phyloP scores from a whole-genome alignment of 1,284 basidiomycete genomes.

The Kwoniella shivajii region DNA sequence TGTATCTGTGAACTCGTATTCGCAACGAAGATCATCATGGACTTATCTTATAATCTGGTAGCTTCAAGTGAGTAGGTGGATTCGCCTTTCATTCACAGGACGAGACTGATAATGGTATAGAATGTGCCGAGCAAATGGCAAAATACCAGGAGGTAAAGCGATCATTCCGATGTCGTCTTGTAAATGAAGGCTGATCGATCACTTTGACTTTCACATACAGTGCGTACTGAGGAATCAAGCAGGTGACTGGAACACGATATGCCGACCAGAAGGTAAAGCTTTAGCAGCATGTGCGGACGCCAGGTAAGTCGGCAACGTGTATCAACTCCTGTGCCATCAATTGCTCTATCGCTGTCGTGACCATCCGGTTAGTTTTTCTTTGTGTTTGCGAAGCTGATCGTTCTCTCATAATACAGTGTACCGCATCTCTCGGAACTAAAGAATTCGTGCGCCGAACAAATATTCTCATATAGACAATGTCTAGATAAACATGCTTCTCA shows the following conservation, averaged over 20 bases:
- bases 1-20: no score
- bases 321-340: background rate
- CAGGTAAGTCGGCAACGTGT: conserved; percentile 35
- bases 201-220: conserved; percentile 21
- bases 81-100: background rate
- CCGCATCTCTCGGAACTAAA: conserved; percentile 50
- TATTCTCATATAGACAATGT: conserved; percentile 43
- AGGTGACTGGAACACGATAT: conserved; percentile 47
- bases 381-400: background rate
- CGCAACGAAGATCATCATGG: no score
- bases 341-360: background rate
- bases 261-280: conserved; percentile 40
- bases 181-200: background rate
- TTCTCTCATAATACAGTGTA: conserved; percentile 29
- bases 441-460: conserved; percentile 37
- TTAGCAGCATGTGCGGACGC: conserved; percentile 49
- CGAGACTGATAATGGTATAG: conserved; percentile 19
- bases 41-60: conserved; percentile 52
- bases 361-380: no score
- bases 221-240: conserved; percentile 47
- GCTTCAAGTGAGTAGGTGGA: conserved; percentile 43
- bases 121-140: conserved; percentile 51
- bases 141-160: conserved; percentile 45
- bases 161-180: background rate
- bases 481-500: conserved; percentile 36